Evolutionary conservation across 2,329 filamentous ascomycete genomes (phyloP), one percentile per base, ranked within the genome.

Genomic region (Ceratocystis ficicola): DNA sequence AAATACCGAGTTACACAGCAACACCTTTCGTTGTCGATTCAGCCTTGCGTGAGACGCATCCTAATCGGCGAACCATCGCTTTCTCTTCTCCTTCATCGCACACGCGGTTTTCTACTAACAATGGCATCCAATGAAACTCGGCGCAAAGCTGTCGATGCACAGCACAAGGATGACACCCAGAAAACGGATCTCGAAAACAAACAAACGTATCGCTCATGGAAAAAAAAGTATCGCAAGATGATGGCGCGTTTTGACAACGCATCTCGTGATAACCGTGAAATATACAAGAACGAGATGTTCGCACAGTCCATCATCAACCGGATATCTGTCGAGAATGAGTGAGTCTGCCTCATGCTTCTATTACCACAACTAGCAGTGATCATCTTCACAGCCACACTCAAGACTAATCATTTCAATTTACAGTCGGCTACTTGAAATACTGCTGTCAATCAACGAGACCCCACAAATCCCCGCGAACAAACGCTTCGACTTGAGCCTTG

Each of bases 161-260:
- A 46, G 10, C 52, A 62, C 15, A 50, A 46, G 12, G 50, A 55
- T 44, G 67, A 66, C 17, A 41, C 62, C 28, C 46, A 69, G 79
- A 80, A 69, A 73, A 73, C 69, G 78, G 80, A 68, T 77, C 78
- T 57, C 67, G 78, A 80, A 71, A 72, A 74, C 66, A 81, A 77
- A 75, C 79, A 76, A 72, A 81, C 78, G 3, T 84, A 86, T 75
- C 86, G 84, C 72, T 87, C 84, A 57, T 87, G 82, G 80, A 90
- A 89, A 82, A 95, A 96, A 78, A 99, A 99, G 80, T 99, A 95
- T 75, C 87, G 88, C 72, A 95, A 95, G 81, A 89, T 94, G 85
- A 86, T 88, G 76, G 81, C 87, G 73, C 79, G 81, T 32, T 95
- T 94, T 73, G 88, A 94, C 71, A 80, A 85, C 63, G 85, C 84